A percentile compares a stretch with the other conserved stretches of the same genome.
These are phyloP conservation scores for Arxiozyma telluris DNA, from an alignment of 1,139 yeast species.

Conservation along the genomic window DNA sequence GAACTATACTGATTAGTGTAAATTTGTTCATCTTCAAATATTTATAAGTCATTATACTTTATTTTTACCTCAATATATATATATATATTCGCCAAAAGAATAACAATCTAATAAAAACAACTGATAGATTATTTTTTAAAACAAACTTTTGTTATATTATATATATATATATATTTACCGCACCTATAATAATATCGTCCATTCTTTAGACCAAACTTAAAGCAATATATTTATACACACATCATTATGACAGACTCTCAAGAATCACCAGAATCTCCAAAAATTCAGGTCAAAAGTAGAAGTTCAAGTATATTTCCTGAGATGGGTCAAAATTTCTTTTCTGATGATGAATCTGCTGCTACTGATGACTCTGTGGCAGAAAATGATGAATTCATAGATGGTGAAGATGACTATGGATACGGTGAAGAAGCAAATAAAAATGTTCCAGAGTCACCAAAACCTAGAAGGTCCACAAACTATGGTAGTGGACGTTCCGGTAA, in stretches of 20 bases:
- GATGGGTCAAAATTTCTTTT: slow-evolving; percentile 22
- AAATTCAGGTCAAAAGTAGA: slow-evolving; percentile 15
- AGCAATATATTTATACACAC: neutral
- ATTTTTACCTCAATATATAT: neutral
- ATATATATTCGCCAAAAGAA: too few species aligned
- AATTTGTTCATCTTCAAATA: neutral
- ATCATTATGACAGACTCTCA: neutral
- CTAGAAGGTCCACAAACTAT: slow-evolving; percentile 4
- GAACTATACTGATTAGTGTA: too few species aligned
- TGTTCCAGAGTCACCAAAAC: slow-evolving; percentile 9
- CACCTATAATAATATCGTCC: neutral
- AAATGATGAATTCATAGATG: slow-evolving; percentile 20
- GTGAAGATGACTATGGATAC: slow-evolving; percentile 18
- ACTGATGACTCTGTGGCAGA: slow-evolving; percentile 24
- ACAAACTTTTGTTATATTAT: too few species aligned
- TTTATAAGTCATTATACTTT: neutral
- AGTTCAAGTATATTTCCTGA: slow-evolving; percentile 16
- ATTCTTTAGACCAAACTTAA: neutral
- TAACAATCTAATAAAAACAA: neutral
- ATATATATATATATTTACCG: too few species aligned
- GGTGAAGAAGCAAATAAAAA: slow-evolving; percentile 10
- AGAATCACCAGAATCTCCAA: neutral
- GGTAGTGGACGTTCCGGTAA: neutral
- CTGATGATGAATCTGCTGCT: slow-evolving; percentile 29
- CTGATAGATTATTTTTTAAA: neutral